Evolutionary conservation across 257 asterid genomes (phyloP).

Genomic region (Solanum etuberosum): DNA sequence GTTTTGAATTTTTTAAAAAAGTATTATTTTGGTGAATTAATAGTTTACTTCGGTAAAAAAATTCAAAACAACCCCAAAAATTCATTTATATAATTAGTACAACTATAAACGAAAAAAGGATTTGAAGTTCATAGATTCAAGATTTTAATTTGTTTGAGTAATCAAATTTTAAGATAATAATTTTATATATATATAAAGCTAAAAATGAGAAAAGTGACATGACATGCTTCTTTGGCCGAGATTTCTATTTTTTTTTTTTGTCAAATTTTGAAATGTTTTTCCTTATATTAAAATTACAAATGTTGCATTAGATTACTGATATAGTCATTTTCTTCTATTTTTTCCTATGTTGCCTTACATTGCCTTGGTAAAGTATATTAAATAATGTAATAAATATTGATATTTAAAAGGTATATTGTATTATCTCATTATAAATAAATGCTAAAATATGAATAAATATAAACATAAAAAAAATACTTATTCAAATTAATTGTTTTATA

Average conservation of each 20-base stretch:
- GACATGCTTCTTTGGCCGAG: neutral
- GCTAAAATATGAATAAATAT: neutral
- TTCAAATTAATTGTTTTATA: no score
- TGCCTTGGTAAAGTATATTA: neutral
- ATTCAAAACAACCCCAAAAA: neutral
- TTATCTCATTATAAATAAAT: no score
- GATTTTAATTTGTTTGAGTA: neutral
- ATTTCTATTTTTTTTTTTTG: neutral
- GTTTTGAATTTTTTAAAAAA: no score
- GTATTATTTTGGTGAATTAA: neutral
- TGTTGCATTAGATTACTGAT: neutral
- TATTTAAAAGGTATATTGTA: neutral
- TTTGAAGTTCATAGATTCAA: no score
- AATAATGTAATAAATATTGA: neutral
- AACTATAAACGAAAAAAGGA: neutral
- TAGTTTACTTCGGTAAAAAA: neutral
- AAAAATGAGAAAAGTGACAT: neutral
- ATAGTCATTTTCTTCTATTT: neutral
- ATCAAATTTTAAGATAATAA: neutral
- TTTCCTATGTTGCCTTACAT: neutral
- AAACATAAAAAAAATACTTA: no score
- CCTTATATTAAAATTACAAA: neutral
- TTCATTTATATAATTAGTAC: neutral
- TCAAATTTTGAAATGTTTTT: neutral
- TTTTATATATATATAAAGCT: no score